Evolutionary conservation across 2,329 filamentous ascomycete species (phyloP), one percentile per base, ranked within the genome.

Genomic region (Cercospora canescens): DNA sequence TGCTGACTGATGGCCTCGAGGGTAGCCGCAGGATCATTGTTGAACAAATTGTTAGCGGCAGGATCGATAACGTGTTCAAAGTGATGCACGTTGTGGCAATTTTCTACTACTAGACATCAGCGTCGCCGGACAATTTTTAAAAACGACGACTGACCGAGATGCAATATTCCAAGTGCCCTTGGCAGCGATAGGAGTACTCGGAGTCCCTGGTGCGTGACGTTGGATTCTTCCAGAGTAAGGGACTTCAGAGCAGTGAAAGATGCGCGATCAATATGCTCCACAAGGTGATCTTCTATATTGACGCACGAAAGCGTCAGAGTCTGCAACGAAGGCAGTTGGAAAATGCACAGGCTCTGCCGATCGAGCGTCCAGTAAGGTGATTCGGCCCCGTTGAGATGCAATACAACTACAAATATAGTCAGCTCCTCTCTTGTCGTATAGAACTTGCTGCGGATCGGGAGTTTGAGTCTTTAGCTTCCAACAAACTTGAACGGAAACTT

Each of bases 331-430:
- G 70, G 71, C 5, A 67, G 65, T 11, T 65, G 50, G 30, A 73
- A 62, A 11, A 73, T 66, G n/a, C 55, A 55, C 6, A 69, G 28
- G 41, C 59, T 67, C 35, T 61, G 57, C 2, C 37, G 11, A 54
- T 68, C 65, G 16, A 70, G 34, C 1, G 65, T 68, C 71, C 71
- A 73, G 57, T 72, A 73, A 24, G 71, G 70, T n/a, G 66, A 70
- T 3, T 62, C 60, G 32, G 45, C 7, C 21, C 71, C 71, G 41
- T 73, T 73, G 34, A 71, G 54, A 58, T 73, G 70, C 8, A 73
- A 58, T 3, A 70, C 69, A 8, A 72, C 70, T 71, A 50, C 26
- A 28, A n/a, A 32, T 18, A 18, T 41, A 12, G 50, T 60, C 41
- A 65, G 32, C 11, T 6, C 8, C 45, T 12, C 32, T 34, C 18